A percentile compares a stretch with the other conserved stretches of the same genome.
These are phyloP conservation scores for Aureococcus anophagefferens DNA, from an alignment of 108 stramenopile genomes.

Conservation along the genomic window DNA sequence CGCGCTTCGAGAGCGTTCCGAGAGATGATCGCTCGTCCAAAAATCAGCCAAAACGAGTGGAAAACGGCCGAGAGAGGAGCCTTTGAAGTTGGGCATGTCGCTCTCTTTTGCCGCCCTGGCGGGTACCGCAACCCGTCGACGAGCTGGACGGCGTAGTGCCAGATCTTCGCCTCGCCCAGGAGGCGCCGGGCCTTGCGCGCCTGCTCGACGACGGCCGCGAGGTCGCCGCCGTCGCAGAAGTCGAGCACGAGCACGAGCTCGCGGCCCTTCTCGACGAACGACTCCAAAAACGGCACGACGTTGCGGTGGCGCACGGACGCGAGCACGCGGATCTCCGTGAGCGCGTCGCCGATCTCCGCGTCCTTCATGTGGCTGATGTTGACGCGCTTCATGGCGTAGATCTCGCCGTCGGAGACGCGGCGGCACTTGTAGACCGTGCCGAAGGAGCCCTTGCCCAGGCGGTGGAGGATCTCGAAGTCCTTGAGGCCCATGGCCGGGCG, in stretches of 20 bases:
- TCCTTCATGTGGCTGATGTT: neutral
- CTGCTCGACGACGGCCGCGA: conserved; percentile 5
- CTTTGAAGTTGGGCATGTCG: too few relatives aligned
- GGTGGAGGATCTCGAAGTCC: neutral
- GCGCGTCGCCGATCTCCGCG: conserved; percentile 19
- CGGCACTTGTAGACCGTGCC: conserved; percentile 10
- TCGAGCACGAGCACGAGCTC: conserved; percentile 28
- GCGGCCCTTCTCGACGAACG: conserved; percentile 18
- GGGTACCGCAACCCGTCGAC: conserved; percentile 58
- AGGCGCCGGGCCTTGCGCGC: neutral
- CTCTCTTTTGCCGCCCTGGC: too few relatives aligned
- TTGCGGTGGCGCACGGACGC: conserved; percentile 14
- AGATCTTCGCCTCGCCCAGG: conserved; percentile 6
- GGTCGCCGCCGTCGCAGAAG: conserved; percentile 24
- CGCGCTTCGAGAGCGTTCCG: too few relatives aligned
- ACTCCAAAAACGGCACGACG: conserved; percentile 28
- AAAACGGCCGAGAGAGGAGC: too few relatives aligned
- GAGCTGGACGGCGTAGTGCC: conserved; percentile 22
- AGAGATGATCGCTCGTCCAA: too few relatives aligned
- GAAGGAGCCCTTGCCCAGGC: conserved; percentile 22
- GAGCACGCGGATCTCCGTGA: conserved; percentile 13
- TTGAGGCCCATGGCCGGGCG: neutral
- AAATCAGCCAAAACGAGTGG: too few relatives aligned
- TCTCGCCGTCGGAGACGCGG: neutral
- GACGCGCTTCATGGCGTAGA: conserved; percentile 16